Base-by-base conservation (phyloP, 2,329 filamentous ascomycete genomes). In the Ophiocordyceps robertsii region DNA sequence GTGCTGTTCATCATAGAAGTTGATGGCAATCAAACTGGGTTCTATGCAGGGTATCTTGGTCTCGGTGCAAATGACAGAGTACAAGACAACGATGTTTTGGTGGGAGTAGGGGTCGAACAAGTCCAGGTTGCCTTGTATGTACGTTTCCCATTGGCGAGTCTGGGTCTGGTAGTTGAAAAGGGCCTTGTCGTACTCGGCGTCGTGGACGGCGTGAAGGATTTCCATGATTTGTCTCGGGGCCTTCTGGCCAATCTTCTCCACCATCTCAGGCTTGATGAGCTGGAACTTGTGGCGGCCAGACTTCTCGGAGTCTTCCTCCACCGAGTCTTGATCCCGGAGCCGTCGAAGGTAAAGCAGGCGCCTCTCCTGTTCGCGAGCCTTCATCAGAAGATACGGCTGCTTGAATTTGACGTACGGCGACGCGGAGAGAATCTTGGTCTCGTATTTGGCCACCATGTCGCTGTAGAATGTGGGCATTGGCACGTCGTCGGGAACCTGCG, bases 331-430 rank as follows among this genome's bases (percentile, higher is more conserved):
- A 52, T 95, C 87, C 32, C 86, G 80, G 11, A 96, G 72, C 40
- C 81, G 75, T 56, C 84, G 90, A 39, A 95, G 71, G 56, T 93
- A 87, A 2, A 83, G 75, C 6, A 98, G 69, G 43, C 84, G 79
- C 41, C 85, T 74, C 62, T 98, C 92, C 56, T 95, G 84, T 57
- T 95, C 89, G 40, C 92, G 80, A 36, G 92, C 84, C 55, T 85
- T 86, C 72, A 92, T 93, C 32, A 98, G 72, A 21, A 96, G 74
- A 60, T 96, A 94, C 1, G 92, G 92, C 56, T 92, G 87, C 49
- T 84, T 83, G 56, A 96, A 98, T 55, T 87, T 90, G 49, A 98
- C 92, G 56, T 95, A 96, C 0, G 92, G 92, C 0, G 92, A 98
- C 1, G 88, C 87, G 1, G 93, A 98, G 6, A 98, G 67, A 37